Conservation (phyloP, 108 stramenopile species). For the Aureococcus anophagefferens region DNA sequence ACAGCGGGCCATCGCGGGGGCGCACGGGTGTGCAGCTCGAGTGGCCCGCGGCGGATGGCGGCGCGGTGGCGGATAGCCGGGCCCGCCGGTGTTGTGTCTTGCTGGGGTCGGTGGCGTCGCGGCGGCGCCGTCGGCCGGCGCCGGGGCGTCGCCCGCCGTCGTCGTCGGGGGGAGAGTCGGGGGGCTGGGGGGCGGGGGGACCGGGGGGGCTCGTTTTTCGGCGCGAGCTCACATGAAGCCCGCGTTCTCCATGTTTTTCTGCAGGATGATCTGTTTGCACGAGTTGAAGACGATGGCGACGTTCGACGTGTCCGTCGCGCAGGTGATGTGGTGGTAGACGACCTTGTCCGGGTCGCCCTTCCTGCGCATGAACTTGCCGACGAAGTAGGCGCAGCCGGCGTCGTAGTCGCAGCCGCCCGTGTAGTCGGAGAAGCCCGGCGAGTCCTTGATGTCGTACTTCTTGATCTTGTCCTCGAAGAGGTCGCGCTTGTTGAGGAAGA, state of each 20-base stretch:
- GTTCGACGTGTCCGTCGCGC: slow-evolving; percentile 53
- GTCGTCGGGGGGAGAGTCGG: too few species aligned
- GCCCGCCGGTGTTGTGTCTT: too few species aligned
- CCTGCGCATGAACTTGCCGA: slow-evolving; percentile 5
- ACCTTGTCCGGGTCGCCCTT: slow-evolving; percentile 8
- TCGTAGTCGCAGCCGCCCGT: slow-evolving; percentile 34
- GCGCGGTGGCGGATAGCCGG: too few species aligned
- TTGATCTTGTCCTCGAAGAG: slow-evolving; percentile 56
- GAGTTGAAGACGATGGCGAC: slow-evolving; percentile 42
- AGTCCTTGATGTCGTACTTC: slow-evolving; percentile 8
- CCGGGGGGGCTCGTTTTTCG: too few species aligned
- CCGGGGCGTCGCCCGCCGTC: too few species aligned
- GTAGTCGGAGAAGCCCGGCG: slow-evolving; percentile 25
- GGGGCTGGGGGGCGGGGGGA: too few species aligned
- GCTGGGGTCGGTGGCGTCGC: too few species aligned
- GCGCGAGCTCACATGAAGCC: slow-evolving; percentile 37
- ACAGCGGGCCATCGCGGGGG: too few species aligned
- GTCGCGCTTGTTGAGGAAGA: slow-evolving; percentile 62
- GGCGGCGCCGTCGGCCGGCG: too few species aligned
- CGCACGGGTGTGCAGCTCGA: too few species aligned
- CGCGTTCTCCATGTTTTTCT: slow-evolving; percentile 22
- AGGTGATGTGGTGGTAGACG: slow-evolving; percentile 47
- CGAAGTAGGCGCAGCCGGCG: slow-evolving; percentile 7
- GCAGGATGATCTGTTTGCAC: slow-evolving; percentile 47
- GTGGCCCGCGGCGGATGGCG: too few species aligned